These are phyloP conservation scores for Asterella californica DNA, from an alignment of 225 moss, liverwort and hornwort genomes.

Conservation along the genomic window DNA sequence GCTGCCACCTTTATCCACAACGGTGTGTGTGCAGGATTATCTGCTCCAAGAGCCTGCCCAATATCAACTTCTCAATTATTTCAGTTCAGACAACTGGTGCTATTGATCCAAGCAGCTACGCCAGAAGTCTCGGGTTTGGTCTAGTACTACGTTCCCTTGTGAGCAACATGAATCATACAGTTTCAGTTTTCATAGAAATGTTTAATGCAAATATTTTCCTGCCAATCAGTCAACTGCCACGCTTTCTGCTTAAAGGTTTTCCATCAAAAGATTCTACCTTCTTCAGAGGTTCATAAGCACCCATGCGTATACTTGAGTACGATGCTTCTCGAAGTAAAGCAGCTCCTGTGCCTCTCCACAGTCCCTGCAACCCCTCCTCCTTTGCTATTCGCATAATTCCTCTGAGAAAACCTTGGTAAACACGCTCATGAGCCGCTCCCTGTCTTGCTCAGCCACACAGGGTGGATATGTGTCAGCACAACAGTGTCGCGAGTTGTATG, in stretches of 20 bases:
- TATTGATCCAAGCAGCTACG: not conserved
- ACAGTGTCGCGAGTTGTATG: not conserved
- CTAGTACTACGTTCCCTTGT: not conserved
- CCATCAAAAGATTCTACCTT: slow-evolving; percentile 31
- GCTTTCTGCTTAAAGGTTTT: not conserved
- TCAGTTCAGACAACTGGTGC: not conserved
- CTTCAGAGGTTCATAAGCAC: slow-evolving; percentile 75
- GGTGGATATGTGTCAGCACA: not conserved
- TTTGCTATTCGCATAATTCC: slow-evolving; percentile 57
- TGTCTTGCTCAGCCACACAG: slow-evolving; percentile 13
- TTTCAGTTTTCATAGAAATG: not conserved
- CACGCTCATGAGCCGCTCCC: slow-evolving; percentile 44
- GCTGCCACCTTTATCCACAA: slow-evolving; percentile 76
- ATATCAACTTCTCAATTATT: not conserved
- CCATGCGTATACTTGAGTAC: slow-evolving; percentile 82
- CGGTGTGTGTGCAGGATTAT: slow-evolving; percentile 54
- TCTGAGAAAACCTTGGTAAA: slow-evolving; percentile 58
- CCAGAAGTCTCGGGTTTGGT: not conserved
- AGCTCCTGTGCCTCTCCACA: slow-evolving; percentile 83
- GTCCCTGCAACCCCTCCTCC: slow-evolving; percentile 67
- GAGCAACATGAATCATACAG: not conserved
- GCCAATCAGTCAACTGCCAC: not conserved
- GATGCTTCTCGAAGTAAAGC: slow-evolving; percentile 78
- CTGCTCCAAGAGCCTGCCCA: slow-evolving; percentile 56
- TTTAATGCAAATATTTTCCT: not conserved